Percentiles rank a stretch among this genome's conserved stretches.
phyloP scores from a whole-genome alignment of 2,329 filamentous ascomycete species.

The Raffaelea arxii region DNA sequence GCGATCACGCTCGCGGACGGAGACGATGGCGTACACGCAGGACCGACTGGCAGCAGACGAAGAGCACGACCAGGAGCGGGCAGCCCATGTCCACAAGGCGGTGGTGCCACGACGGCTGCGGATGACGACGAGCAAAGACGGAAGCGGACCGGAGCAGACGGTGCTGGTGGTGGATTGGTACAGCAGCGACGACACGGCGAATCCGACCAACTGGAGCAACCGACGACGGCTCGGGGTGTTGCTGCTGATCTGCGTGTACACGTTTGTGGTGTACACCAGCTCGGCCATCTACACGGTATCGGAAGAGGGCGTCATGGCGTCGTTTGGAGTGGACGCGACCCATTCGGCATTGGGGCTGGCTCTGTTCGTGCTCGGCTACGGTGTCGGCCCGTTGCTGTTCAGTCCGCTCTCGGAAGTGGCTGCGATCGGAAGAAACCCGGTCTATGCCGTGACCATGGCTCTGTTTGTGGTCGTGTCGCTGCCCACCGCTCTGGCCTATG shows the following conservation, averaged over 20 bases:
- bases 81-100: conserved; percentile 3
- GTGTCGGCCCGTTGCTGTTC: conserved; percentile 47
- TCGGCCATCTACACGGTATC: conserved; percentile 30
- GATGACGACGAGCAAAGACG: neutral
- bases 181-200: conserved; percentile 36
- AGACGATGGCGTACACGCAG: conserved; percentile 16
- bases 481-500: conserved; percentile 23
- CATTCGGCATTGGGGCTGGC: conserved; percentile 42
- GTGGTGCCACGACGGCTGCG: conserved; percentile 16
- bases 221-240: conserved; percentile 25
- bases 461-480: conserved; percentile 28
- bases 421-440: conserved; percentile 29
- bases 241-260: conserved; percentile 35
- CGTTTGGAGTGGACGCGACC: conserved; percentile 37
- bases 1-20: conserved; percentile 13
- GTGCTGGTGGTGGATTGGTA: conserved; percentile 28
- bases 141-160: neutral
- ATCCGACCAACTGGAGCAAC: conserved; percentile 40
- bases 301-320: conserved; percentile 31
- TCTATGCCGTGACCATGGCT: conserved; percentile 13
- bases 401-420: conserved; percentile 29
- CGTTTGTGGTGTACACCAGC: conserved; percentile 32
- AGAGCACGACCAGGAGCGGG: conserved; percentile 16
- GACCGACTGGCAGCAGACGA: conserved; percentile 16
- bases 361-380: conserved; percentile 47